Conservation (phyloP, 257 asterid species). For the Apocynum venetum region DNA sequence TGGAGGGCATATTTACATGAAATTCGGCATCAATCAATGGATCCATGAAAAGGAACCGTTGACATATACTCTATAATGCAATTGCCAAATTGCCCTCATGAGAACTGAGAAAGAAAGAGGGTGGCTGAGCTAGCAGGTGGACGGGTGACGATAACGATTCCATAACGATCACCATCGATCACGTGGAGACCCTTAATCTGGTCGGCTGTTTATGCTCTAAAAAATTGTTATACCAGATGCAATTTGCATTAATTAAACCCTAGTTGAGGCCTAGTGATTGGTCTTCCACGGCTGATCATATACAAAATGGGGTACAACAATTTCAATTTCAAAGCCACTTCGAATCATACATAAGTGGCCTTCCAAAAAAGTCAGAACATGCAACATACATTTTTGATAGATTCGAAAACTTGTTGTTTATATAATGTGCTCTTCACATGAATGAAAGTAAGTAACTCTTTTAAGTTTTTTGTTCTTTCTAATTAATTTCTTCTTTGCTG, state of each 20-base stretch:
- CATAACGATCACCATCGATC: conserved; percentile 32
- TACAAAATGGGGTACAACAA: conserved; percentile 10
- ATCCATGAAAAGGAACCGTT: conserved; percentile 23
- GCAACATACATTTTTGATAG: conserved; percentile 15
- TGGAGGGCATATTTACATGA: neutral
- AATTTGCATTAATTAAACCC: conserved; percentile 29
- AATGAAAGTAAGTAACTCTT: neutral
- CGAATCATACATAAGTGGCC: conserved; percentile 7
- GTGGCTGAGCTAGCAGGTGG: conserved; percentile 17
- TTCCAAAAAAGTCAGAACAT: conserved; percentile 27
- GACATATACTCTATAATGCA: conserved; percentile 20
- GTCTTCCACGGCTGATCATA: neutral
- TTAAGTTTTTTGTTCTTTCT: conserved; percentile 14
- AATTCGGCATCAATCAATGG: neutral
- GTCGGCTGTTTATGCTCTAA: conserved; percentile 38
- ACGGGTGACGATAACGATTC: conserved; percentile 25
- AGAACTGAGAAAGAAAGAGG: conserved; percentile 7
- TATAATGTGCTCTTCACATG: conserved; percentile 31
- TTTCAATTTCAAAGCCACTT: conserved; percentile 16
- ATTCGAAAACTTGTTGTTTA: conserved; percentile 11
- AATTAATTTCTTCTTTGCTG: neutral
- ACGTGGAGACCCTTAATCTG: conserved; percentile 38
- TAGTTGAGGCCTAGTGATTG: conserved; percentile 14
- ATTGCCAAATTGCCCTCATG: conserved; percentile 3
- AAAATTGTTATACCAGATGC: conserved; percentile 14